Percentiles rank a stretch among this genome's conserved stretches.
phyloP scores from a whole-genome alignment of 345 rosid species.

The Murraya paniculata region DNA sequence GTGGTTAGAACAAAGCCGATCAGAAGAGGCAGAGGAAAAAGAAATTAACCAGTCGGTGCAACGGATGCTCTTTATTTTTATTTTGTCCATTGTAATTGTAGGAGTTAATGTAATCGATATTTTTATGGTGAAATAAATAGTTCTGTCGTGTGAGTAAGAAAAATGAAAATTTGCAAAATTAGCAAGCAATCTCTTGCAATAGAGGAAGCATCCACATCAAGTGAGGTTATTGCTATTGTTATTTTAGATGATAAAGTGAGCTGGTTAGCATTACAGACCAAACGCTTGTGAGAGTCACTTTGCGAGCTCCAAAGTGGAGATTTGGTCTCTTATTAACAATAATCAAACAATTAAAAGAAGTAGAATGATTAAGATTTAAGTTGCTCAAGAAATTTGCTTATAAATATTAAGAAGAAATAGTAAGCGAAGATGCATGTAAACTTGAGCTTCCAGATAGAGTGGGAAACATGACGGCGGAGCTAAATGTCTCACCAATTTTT shows the following conservation, averaged over 20 bases:
- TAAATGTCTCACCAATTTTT: neutral
- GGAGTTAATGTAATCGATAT: neutral
- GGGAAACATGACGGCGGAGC: neutral
- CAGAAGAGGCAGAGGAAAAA: neutral
- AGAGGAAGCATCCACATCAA: too few species aligned
- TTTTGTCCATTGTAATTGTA: neutral
- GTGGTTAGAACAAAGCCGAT: neutral
- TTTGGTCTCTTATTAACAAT: too few species aligned
- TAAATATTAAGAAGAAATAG: neutral
- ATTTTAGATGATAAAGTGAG: too few species aligned
- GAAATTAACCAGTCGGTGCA: neutral
- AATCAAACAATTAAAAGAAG: too few species aligned
- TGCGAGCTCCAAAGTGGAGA: too few species aligned
- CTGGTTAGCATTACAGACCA: too few species aligned
- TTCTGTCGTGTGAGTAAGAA: neutral
- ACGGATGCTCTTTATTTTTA: neutral
- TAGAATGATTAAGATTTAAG: too few species aligned
- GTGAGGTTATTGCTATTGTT: neutral
- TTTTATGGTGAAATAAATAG: neutral
- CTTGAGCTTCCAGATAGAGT: neutral
- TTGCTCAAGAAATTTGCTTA: neutral
- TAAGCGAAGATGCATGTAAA: neutral
- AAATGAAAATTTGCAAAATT: neutral
- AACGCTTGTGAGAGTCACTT: too few species aligned
- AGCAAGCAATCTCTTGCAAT: neutral